These are phyloP conservation scores for Aspergillus carlsbadensis DNA, from an alignment of 495 filamentous ascomycete genomes.

Conservation along the genomic window DNA sequence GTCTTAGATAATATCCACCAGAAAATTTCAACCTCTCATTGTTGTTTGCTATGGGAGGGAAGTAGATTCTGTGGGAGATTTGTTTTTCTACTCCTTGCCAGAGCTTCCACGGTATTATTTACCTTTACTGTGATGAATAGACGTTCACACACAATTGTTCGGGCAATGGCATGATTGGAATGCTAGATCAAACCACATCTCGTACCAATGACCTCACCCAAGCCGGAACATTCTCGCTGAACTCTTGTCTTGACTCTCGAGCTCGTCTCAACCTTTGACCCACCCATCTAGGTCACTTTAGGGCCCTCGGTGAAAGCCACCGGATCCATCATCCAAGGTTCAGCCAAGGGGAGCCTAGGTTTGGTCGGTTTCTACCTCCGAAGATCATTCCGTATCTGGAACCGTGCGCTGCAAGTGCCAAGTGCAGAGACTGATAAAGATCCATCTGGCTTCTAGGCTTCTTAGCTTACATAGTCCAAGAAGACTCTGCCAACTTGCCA, in stretches of 20 bases:
- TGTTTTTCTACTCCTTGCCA: no score
- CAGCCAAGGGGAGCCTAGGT: background rate
- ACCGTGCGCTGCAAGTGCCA: no score
- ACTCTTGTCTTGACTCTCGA: background rate
- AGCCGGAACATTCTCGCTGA: background rate
- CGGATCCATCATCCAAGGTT: background rate
- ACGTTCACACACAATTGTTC: no score
- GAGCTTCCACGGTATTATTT: no score
- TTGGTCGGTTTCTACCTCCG: background rate
- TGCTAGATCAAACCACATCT: no score
- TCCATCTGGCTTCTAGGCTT: no score
- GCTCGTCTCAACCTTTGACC: background rate
- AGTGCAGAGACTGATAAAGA: no score
- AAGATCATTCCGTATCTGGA: background rate
- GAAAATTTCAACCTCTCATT: conserved; percentile 4
- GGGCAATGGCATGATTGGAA: no score
- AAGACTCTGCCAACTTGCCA: no score
- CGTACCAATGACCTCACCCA: background rate
- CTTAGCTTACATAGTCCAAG: no score
- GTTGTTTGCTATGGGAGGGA: background rate
- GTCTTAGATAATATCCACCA: background rate
- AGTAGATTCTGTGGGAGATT: background rate
- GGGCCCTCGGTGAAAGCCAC: background rate
- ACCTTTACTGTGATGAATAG: no score
- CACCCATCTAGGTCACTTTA: background rate